Base-by-base conservation (phyloP, 257 asterid species). In the Penstemon davidsonii region DNA sequence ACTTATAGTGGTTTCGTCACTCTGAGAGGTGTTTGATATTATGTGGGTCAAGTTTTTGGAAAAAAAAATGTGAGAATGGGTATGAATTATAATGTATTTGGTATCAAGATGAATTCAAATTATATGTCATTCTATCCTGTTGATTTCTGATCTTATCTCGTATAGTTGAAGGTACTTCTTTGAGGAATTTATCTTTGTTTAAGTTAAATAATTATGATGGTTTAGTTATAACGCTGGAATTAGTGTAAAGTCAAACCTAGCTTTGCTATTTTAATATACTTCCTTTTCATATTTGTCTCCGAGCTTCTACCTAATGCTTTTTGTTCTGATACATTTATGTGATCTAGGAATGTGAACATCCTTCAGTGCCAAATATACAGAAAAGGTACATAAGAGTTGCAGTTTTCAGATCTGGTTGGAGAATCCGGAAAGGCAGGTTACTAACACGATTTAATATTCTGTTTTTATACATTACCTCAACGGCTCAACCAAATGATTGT, bases 321-420 rank as follows among this genome's bases (percentile, higher is more conserved):
- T 64, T 47, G 53, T 61, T 78, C 65, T 66, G 61, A 66, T 79
- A 58, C 73, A 55, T 68, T 52, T 55, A 10, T 67, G 33, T 72
- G 79, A 57, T 67, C 54, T 62, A 92, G 98, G 95, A 82, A 74
- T 92, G 96, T 69, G 95, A 90, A 69, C 95, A 92, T 86, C 94
- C 95, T 70, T 75, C 66, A 56, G 90, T 85, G 64, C 96, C 95
- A 6, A 82, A 76, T 59, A 83, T 9, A 63, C 57, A 75, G 69
- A 85, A 68, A 77, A 82, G 77, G 76, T 88, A 81, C 58, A 81
- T 88, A 69, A 83, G 98, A 76, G 97, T 86, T 67, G 73, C 79
- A 74, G 62, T 85, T 74, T 87, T 78, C 83, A 83, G 93, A 77
- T 92, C 98, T 44, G 98, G 98, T 77, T 92, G 98, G 98, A 87